phyloP scores from a whole-genome alignment of 352 stramenopile species.

The Pythium biforme region DNA sequence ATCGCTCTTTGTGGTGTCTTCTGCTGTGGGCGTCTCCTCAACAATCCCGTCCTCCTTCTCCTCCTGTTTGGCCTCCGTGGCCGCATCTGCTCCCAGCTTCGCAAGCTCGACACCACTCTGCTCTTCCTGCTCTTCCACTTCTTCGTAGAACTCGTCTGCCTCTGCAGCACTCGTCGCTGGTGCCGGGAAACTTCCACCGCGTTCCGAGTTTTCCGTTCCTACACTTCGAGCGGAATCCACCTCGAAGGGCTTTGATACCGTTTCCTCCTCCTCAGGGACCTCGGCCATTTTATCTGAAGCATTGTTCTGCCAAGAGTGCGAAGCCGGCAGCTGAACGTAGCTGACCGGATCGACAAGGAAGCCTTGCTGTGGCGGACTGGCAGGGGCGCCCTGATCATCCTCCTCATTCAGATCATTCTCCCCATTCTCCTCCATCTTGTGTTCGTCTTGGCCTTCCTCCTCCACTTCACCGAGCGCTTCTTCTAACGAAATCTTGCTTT shows the following conservation, averaged over 20 bases:
- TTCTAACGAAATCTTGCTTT: neutral
- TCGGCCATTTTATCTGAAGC: neutral
- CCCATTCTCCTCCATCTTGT: too few relatives aligned
- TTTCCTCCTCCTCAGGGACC: too few relatives aligned
- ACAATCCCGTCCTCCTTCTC: neutral
- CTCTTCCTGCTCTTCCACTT: neutral
- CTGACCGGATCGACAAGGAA: constrained; percentile 6
- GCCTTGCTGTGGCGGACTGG: constrained; percentile 1
- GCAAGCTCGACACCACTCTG: neutral
- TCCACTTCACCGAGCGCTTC: too few relatives aligned
- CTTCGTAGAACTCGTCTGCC: neutral
- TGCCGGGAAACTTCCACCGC: too few relatives aligned
- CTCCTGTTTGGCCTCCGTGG: neutral
- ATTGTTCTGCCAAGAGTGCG: neutral
- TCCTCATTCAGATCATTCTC: neutral
- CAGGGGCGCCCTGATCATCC: too few relatives aligned
- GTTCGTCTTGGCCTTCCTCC: too few relatives aligned
- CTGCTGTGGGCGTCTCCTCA: too few relatives aligned
- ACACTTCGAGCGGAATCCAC: neutral
- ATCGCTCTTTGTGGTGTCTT: too few relatives aligned
- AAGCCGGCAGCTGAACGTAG: neutral
- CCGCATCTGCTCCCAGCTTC: too few relatives aligned
- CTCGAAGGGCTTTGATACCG: too few relatives aligned
- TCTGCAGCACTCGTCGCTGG: neutral
- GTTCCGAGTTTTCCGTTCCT: too few relatives aligned